Evolutionary conservation across 306 rosid species (phyloP).

Genomic region (Carpinus fangiana): DNA sequence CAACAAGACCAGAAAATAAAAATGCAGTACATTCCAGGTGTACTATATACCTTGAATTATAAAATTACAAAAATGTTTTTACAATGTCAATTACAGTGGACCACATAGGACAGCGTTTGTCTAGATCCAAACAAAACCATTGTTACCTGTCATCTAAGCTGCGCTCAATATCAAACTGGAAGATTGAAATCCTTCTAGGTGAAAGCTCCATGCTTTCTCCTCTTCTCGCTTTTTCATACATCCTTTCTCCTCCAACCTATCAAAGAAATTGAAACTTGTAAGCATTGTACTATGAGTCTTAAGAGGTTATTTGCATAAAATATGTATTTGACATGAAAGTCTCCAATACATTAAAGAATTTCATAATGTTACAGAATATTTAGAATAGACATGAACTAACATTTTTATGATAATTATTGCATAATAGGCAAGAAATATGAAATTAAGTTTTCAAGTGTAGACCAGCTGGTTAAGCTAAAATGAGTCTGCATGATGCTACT

Average conservation of each 20-base stretch:
- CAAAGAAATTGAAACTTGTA: conserved; percentile 31
- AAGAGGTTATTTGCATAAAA: conserved; percentile 4
- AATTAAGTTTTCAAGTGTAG: not conserved
- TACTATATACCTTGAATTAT: not conserved
- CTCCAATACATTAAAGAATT: not conserved
- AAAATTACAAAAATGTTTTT: not conserved
- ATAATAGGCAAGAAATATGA: not conserved
- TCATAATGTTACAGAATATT: not conserved
- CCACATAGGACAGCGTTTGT: not conserved
- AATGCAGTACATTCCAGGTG: not conserved
- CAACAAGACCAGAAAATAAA: not conserved
- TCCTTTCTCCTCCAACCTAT: conserved; percentile 93
- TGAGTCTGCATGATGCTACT: not conserved
- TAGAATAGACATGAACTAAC: not conserved
- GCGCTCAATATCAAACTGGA: conserved; percentile 86
- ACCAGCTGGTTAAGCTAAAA: not conserved
- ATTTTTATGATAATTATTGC: not conserved
- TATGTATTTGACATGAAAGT: conserved; percentile 6
- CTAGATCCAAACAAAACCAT: not conserved
- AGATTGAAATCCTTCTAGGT: conserved; percentile 84
- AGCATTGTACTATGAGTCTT: conserved; percentile 13
- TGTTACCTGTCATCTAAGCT: conserved; percentile 85
- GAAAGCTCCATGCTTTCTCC: conserved; percentile 96
- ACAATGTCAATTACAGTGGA: not conserved
- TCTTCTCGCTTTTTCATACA: conserved; percentile 97